phyloP scores from a whole-genome alignment of 176 grass and related monocot species.

The Hordeum marinum region DNA sequence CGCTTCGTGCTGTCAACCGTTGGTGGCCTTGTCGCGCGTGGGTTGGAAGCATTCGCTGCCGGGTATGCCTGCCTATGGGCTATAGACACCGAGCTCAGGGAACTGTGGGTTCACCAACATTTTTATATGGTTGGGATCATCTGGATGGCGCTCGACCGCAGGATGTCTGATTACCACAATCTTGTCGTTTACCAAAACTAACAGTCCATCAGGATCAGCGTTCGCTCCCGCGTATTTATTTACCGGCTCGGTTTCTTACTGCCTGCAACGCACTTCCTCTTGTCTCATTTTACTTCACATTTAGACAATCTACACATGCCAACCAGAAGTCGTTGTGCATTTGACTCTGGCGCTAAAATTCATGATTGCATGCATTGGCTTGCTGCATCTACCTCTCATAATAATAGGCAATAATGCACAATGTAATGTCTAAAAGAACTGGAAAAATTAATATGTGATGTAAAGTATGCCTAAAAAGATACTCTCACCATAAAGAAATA shows the following conservation, averaged over 20 bases:
- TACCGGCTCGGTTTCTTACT: too few relatives aligned
- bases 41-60: not conserved
- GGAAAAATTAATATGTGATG: too few relatives aligned
- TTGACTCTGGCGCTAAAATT: not conserved
- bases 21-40: conserved; percentile 16
- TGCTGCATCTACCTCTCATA: too few relatives aligned
- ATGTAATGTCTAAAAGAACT: too few relatives aligned
- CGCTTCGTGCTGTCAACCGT: not conserved
- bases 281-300: not conserved
- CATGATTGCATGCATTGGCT: not conserved
- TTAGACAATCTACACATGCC: not conserved
- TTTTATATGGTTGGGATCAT: not conserved
- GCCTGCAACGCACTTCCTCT: too few relatives aligned
- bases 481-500: too few relatives aligned
- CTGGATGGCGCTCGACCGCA: not conserved
- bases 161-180: not conserved
- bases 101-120: not conserved
- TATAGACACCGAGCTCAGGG: not conserved
- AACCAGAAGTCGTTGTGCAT: not conserved
- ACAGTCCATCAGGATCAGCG: not conserved
- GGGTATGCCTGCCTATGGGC: not conserved
- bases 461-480: too few relatives aligned
- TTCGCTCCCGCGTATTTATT: too few relatives aligned
- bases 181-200: not conserved
- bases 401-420: too few relatives aligned